Evolutionary conservation across 352 stramenopile species (phyloP).

Genomic region (Phytophthora quininea): DNA sequence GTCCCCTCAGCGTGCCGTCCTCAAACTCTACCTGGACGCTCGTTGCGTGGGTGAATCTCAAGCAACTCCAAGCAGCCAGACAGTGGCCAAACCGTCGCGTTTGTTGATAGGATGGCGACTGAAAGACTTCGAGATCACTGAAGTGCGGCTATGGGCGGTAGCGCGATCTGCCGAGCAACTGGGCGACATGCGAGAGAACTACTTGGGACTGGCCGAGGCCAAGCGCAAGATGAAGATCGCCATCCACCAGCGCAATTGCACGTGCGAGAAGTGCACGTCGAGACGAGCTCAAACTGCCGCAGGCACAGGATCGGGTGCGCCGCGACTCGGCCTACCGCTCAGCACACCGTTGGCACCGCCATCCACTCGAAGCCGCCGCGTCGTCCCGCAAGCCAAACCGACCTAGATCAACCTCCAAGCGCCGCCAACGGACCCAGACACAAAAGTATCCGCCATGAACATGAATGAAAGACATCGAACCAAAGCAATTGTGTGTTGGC

Average conservation of each 20-base stretch:
- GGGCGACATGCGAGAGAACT: conserved; percentile 88
- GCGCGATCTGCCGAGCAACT: conserved; percentile 75
- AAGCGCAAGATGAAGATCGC: conserved; percentile 87
- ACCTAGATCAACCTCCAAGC: conserved; percentile 12
- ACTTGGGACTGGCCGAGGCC: conserved; percentile 80
- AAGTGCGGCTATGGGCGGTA: conserved; percentile 81
- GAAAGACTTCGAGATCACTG: conserved; percentile 69
- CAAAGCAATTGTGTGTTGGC: too few species aligned
- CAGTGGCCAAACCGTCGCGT: conserved; percentile 47
- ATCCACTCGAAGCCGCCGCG: conserved; percentile 42
- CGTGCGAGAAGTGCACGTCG: conserved; percentile 76
- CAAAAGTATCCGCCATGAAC: too few species aligned
- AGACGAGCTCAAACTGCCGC: conserved; percentile 52
- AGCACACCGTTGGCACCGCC: conserved; percentile 54
- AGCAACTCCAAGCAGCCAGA: conserved; percentile 41
- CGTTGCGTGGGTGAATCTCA: conserved; percentile 59
- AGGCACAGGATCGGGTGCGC: conserved; percentile 11
- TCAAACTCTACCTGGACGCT: conserved; percentile 71
- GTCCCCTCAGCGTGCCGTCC: conserved; percentile 46
- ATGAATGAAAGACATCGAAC: too few species aligned
- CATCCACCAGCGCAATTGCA: conserved; percentile 85
- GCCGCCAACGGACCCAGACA: too few species aligned
- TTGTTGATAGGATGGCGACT: conserved; percentile 57
- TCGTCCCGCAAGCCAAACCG: conserved; percentile 39
- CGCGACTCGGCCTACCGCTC: conserved; percentile 30